Evolutionary conservation across 202 grass and related monocot genomes (phyloP).

Genomic region (Schoenoplectus tabernaemontani): DNA sequence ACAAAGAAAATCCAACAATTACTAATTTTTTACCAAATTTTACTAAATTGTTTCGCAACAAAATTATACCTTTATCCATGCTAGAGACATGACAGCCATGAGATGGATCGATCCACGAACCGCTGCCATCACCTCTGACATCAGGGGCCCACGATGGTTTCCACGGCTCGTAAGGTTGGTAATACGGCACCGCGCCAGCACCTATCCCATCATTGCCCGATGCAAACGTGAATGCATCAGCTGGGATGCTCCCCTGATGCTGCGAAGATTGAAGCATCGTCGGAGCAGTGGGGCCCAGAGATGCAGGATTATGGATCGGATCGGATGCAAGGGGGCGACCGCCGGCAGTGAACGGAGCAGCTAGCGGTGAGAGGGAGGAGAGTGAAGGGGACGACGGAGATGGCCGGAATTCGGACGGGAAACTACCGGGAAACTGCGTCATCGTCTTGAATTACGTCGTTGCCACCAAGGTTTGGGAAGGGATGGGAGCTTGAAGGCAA

Average conservation of each 20-base stretch:
- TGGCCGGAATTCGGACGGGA: slow-evolving; percentile 30
- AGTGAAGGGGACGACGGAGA: slow-evolving; percentile 1
- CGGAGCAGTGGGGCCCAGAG: slow-evolving; percentile 34
- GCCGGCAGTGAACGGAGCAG: slow-evolving; percentile 31
- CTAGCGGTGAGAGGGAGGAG: slow-evolving; percentile 34
- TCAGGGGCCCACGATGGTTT: slow-evolving; percentile 4
- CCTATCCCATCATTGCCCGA: background rate
- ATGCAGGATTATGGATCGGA: slow-evolving; percentile 27
- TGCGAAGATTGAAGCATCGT: slow-evolving; percentile 28
- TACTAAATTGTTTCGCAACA: background rate
- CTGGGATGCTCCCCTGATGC: background rate
- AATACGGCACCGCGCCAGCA: background rate
- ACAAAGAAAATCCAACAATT: background rate
- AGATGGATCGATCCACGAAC: slow-evolving; percentile 46
- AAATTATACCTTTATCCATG: slow-evolving; percentile 20
- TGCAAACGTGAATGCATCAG: background rate
- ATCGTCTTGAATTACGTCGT: background rate
- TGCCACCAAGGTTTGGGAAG: background rate
- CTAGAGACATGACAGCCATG: slow-evolving; percentile 28
- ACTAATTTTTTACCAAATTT: background rate
- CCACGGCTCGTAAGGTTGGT: slow-evolving; percentile 1
- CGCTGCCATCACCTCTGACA: slow-evolving; percentile 15
- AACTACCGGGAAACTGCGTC: slow-evolving; percentile 4
- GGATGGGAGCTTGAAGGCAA: background rate
- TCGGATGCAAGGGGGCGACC: slow-evolving; percentile 16